phyloP scores from a whole-genome alignment of 192 early-diverging fungal species.

The Piromyces finnis region DNA sequence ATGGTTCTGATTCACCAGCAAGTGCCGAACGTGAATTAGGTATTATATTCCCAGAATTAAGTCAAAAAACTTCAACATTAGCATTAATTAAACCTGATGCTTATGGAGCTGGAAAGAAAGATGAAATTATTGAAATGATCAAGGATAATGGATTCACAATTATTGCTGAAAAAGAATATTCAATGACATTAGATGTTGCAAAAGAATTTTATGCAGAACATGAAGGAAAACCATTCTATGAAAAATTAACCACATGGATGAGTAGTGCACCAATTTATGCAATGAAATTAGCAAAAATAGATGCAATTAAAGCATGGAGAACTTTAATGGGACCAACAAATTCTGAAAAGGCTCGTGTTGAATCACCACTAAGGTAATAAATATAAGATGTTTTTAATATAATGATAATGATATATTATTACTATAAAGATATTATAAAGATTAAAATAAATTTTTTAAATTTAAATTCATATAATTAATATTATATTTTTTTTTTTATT shows the following conservation, averaged over 20 bases:
- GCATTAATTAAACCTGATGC: neutral
- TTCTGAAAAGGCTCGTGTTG: conserved; percentile 18
- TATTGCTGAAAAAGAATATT: conserved; percentile 16
- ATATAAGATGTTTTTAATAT: too few relatives aligned
- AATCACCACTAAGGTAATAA: neutral
- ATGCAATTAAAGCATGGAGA: conserved; percentile 31
- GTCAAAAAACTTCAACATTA: neutral
- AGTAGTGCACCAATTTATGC: conserved; percentile 32
- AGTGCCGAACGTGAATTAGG: too few relatives aligned
- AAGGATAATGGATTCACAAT: conserved; percentile 1
- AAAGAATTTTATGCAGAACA: neutral
- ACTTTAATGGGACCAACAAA: conserved; percentile 36
- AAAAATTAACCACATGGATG: conserved; percentile 27
- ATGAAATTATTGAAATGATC: neutral
- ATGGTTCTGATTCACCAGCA: too few relatives aligned
- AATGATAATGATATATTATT: too few relatives aligned
- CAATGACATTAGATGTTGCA: neutral
- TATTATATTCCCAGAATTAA: too few relatives aligned
- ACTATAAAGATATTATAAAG: too few relatives aligned
- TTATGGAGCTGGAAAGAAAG: neutral
- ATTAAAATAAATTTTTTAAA: too few relatives aligned
- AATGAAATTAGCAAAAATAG: conserved; percentile 27
- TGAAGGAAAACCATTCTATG: neutral
- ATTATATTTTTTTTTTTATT: too few relatives aligned
- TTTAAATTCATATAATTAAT: too few relatives aligned